phyloP scores from a whole-genome alignment of 176 grass and related monocot genomes.

The Oryza nivara region DNA sequence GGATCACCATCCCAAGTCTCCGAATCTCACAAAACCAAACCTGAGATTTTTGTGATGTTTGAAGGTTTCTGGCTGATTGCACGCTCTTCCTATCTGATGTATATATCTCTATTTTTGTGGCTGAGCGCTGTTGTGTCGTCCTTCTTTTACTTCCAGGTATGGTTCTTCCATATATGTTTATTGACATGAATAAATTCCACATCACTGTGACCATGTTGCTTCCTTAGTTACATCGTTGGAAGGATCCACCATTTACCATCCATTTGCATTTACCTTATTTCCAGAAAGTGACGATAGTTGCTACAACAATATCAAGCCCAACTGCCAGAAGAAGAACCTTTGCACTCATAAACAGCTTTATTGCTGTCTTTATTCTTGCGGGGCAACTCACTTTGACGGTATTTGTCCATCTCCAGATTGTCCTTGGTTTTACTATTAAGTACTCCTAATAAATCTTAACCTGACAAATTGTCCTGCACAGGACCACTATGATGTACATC shows the following conservation, averaged over 20 bases:
- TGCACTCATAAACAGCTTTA: slow-evolving; percentile 94
- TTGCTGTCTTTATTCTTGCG: slow-evolving; percentile 93
- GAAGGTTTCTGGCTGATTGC: slow-evolving; percentile 89
- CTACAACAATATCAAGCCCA: slow-evolving; percentile 73
- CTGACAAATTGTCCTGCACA: background rate
- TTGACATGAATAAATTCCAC: slow-evolving; percentile 22
- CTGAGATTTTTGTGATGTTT: slow-evolving; percentile 72
- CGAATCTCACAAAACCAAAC: slow-evolving; percentile 43
- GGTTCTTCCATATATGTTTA: slow-evolving; percentile 46
- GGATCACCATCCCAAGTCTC: slow-evolving; percentile 33
- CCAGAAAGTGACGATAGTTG: slow-evolving; percentile 95
- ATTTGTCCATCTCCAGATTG: slow-evolving; percentile 27
- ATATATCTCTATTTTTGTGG: slow-evolving; percentile 80
- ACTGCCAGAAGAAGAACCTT: slow-evolving; percentile 80
- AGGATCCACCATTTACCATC: background rate
- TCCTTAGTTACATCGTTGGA: background rate
- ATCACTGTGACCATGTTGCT: background rate
- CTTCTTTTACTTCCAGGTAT: slow-evolving; percentile 94
- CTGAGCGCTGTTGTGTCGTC: slow-evolving; percentile 82
- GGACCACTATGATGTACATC: background rate
- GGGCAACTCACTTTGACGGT: slow-evolving; percentile 97
- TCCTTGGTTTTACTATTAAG: background rate
- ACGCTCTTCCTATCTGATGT: slow-evolving; percentile 72
- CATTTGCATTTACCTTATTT: slow-evolving; percentile 49
- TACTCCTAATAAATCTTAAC: background rate